Percentiles rank a stretch among this genome's conserved stretches.
Conservation (phyloP, 495 filamentous ascomycete species). For the Podospora australis region DNA sequence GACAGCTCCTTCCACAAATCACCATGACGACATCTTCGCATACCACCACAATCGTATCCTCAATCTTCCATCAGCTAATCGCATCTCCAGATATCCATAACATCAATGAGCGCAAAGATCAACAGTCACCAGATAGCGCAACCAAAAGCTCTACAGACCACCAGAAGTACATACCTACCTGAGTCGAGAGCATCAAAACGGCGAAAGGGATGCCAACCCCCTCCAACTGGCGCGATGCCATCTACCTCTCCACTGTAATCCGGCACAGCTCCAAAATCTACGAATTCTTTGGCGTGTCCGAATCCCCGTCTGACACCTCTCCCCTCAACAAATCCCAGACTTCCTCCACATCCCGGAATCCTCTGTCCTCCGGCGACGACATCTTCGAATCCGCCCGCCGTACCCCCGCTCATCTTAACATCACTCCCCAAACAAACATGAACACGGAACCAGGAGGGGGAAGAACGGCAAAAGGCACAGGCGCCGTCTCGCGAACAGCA, state of each 20-base stretch:
- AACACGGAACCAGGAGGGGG: neutral
- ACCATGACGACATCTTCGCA: neutral
- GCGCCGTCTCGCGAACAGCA: too few species aligned
- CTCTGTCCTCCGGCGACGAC: neutral
- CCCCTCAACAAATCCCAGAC: neutral
- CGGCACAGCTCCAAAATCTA: constrained; percentile 21
- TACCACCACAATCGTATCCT: neutral
- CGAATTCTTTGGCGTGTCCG: constrained; percentile 22
- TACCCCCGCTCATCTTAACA: neutral
- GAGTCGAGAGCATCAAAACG: too few species aligned
- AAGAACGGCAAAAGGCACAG: too few species aligned
- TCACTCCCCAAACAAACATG: too few species aligned
- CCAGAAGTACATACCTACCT: too few species aligned
- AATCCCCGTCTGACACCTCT: constrained; percentile 2
- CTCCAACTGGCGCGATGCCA: constrained; percentile 1
- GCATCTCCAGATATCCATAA: neutral
- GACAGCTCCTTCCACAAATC: too few species aligned
- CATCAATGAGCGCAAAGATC: too few species aligned
- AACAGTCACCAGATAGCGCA: too few species aligned
- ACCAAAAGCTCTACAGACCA: too few species aligned
- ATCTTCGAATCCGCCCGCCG: neutral
- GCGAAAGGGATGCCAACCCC: too few species aligned
- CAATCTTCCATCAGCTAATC: neutral
- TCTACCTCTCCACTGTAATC: constrained; percentile 9
- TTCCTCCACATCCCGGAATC: neutral